Evolutionary conservation across 345 rosid species (phyloP).

Genomic region (Bruguiera sexangula): DNA sequence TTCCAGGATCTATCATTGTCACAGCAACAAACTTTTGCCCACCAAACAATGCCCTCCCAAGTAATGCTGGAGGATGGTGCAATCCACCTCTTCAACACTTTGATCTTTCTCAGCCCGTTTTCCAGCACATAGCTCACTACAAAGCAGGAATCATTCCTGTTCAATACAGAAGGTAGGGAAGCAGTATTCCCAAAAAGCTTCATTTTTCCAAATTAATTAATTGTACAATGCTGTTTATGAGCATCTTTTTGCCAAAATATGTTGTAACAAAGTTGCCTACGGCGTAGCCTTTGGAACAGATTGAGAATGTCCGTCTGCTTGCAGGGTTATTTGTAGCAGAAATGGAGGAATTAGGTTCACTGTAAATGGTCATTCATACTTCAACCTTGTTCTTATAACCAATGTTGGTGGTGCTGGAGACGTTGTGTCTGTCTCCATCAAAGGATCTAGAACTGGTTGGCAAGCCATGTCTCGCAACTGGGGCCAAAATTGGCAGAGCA

Average conservation of each 20-base stretch:
- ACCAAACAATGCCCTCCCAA: slow-evolving; percentile 25
- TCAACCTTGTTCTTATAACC: slow-evolving; percentile 26
- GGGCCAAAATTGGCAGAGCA: slow-evolving; percentile 35
- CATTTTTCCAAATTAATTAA: too few relatives aligned
- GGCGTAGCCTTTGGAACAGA: too few relatives aligned
- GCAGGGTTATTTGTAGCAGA: slow-evolving; percentile 25
- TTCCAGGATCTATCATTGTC: slow-evolving; percentile 20
- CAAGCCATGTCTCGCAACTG: slow-evolving; percentile 29
- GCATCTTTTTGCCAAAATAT: too few relatives aligned
- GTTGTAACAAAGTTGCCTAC: too few relatives aligned
- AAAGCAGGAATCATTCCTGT: slow-evolving; percentile 29
- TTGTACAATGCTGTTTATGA: too few relatives aligned
- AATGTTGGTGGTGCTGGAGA: slow-evolving; percentile 33
- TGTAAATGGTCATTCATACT: slow-evolving; percentile 26
- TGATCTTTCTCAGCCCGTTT: slow-evolving; percentile 28
- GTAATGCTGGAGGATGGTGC: slow-evolving; percentile 29
- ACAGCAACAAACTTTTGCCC: slow-evolving; percentile 35
- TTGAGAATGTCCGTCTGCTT: not conserved
- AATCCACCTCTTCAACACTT: slow-evolving; percentile 28
- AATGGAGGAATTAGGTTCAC: slow-evolving; percentile 26
- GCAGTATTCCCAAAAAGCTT: too few relatives aligned
- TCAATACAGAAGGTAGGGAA: slow-evolving; percentile 19
- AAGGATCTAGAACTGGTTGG: slow-evolving; percentile 24
- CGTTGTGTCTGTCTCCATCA: slow-evolving; percentile 17
- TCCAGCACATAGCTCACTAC: slow-evolving; percentile 25